Evolutionary conservation across 192 early-diverging fungal species (phyloP).

Genomic region (Coemansia sp.): DNA sequence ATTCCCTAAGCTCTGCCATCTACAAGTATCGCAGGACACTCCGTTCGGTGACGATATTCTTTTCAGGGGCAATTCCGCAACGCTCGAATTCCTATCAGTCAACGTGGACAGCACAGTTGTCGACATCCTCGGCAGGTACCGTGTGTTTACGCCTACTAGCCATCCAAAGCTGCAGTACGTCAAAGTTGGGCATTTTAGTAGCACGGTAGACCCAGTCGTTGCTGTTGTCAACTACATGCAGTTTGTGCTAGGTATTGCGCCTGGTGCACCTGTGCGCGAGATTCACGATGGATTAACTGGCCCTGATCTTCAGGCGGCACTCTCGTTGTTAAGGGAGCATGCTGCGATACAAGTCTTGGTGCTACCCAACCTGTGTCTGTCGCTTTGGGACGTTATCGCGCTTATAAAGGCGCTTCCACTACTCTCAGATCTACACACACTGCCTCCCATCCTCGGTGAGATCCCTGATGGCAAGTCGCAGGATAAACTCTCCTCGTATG

Average conservation of each 20-base stretch:
- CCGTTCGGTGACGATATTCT: conserved; percentile 13
- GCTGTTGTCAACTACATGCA: neutral
- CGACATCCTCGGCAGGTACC: neutral
- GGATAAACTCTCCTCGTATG: neutral
- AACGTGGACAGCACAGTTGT: conserved; percentile 5
- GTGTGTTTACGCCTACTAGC: conserved; percentile 4
- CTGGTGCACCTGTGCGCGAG: neutral
- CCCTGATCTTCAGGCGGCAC: neutral
- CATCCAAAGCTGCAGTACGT: neutral
- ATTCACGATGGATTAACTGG: neutral
- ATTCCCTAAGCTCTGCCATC: conserved; percentile 6
- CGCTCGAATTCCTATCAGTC: conserved; percentile 1
- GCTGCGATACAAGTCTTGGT: neutral
- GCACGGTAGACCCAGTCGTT: neutral
- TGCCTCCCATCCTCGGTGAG: neutral
- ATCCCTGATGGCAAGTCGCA: neutral
- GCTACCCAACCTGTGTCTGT: neutral
- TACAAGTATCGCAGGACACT: neutral
- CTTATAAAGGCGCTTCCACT: neutral
- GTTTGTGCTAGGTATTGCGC: neutral
- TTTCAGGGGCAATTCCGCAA: conserved; percentile 5
- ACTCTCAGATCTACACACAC: neutral
- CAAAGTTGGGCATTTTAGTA: neutral
- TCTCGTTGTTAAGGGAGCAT: neutral
- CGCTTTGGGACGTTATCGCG: neutral